phyloP scores from a whole-genome alignment of 495 filamentous ascomycete species.

The Penicillium coffeae region DNA sequence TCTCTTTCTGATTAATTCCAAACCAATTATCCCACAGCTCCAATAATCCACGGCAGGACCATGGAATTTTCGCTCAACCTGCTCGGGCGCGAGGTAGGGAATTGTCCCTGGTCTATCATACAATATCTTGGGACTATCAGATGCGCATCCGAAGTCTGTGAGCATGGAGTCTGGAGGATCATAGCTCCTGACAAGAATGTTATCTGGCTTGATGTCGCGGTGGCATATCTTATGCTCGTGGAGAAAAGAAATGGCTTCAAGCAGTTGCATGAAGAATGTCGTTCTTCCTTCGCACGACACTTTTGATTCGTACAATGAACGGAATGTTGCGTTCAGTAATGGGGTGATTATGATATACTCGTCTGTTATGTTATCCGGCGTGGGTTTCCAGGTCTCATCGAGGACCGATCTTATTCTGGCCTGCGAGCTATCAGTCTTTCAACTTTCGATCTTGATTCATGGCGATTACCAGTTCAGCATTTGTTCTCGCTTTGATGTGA shows the following conservation, averaged over 20 bases:
- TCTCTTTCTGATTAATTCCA: conserved; percentile 25
- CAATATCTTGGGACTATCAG: background rate
- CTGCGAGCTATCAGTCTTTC: too few species aligned
- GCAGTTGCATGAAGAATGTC: background rate
- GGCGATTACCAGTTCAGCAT: background rate
- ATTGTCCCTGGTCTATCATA: conserved; percentile 22
- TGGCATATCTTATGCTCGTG: conserved; percentile 84
- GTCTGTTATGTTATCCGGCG: background rate
- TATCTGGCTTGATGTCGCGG: conserved; percentile 89
- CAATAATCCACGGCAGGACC: conserved; percentile 34
- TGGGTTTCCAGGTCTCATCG: background rate
- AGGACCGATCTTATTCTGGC: too few species aligned
- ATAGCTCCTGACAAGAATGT: conserved; percentile 26
- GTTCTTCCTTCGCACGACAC: background rate
- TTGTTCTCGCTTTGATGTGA: background rate
- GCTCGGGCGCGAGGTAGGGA: conserved; percentile 27
- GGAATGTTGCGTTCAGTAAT: conserved; percentile 2
- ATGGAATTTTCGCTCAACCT: conserved; percentile 17
- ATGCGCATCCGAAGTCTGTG: conserved; percentile 3
- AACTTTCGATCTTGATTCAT: background rate
- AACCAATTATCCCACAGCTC: conserved; percentile 29
- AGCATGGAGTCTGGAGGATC: conserved; percentile 2
- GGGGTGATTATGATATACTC: conserved; percentile 5
- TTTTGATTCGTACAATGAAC: background rate
- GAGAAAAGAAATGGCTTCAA: conserved; percentile 66